Base-by-base conservation (phyloP, 2,329 filamentous ascomycete genomes). In the Colletotrichum abscissum region DNA sequence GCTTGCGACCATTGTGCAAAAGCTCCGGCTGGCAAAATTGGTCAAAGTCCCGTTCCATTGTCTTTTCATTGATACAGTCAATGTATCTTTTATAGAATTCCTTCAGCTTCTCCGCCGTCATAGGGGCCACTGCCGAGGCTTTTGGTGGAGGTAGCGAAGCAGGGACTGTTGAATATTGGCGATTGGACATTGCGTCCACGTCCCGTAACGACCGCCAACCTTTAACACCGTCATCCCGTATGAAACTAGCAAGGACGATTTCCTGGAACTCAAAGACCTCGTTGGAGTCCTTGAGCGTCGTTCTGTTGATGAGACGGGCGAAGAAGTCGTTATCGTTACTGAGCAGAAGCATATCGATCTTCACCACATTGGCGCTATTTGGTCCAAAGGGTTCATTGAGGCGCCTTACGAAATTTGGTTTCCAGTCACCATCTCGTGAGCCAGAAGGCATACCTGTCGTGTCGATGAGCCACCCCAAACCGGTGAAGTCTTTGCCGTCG, bases 21-120 rank as follows among this genome's bases (percentile, higher is more conserved):
- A 81, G 74, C 4, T 67, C 63, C 1, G 76, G 67, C 19, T 80
- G 80, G 54, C 78, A 80, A 74, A 78, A 81, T 0, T 26, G 49
- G 2, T 75, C 68, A 11, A 83, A 79, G 5, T 76, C 64, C 0
- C 69, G 26, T n/a, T 62, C 59, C 78, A 79, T 77, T 4, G 80
- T 78, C 56, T 76, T 77, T 11, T 66, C 73, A 72, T 83, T 82
- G 74, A 84, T 81, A 74, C 77, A 77, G 12, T 64, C 58, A 35
- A 82, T 77, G 67, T 83, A 83, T 0, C 66, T 71, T 2, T 70
- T 67, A 70, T 83, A 83, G 74, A 60, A 30, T 3, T 30, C 30
- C 30, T 30, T 30, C 30, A 30, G 30, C 30, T 30, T 30, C 30
- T 0, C 8, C 30, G 7, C 30, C 2, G 30, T 30, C 30, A 30